Percentiles rank a stretch among this genome's conserved stretches.
phyloP scores from a whole-genome alignment of 2,329 filamentous ascomycete species.

The Hypoxylon sp. region DNA sequence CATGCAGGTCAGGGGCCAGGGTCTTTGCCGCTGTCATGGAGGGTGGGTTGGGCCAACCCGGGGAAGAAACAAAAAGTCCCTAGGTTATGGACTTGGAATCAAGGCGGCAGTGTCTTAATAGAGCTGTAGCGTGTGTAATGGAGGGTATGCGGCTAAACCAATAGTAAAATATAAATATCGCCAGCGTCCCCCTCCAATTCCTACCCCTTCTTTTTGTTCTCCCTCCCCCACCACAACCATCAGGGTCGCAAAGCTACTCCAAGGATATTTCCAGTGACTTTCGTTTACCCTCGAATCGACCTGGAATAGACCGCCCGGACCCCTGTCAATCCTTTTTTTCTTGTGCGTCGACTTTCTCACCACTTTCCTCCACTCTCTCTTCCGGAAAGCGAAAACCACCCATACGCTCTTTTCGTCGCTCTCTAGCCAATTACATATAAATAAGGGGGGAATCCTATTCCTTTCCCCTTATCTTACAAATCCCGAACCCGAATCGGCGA shows the following conservation, averaged over 20 bases:
- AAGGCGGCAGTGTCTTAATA: conserved; percentile 25
- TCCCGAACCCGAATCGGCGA: conserved; percentile 46
- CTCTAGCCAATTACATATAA: conserved; percentile 56
- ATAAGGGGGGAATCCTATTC: conserved; percentile 46
- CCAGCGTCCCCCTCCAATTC: conserved; percentile 53
- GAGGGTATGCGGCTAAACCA: conserved; percentile 42
- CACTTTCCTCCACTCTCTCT: conserved; percentile 54
- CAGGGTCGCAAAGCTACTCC: conserved; percentile 71
- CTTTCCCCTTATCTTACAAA: conserved; percentile 50
- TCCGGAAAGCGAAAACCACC: conserved; percentile 45
- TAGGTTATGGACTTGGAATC: not conserved
- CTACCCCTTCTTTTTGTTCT: conserved; percentile 62
- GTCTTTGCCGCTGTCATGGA: conserved; percentile 36
- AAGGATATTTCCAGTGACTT: conserved; percentile 67
- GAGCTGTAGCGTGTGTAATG: conserved; percentile 11
- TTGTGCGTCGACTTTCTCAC: conserved; percentile 61
- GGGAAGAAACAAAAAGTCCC: conserved; percentile 16
- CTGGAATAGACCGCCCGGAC: conserved; percentile 64
- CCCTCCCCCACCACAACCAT: conserved; percentile 68
- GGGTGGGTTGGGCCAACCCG: conserved; percentile 30
- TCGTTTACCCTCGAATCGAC: conserved; percentile 58
- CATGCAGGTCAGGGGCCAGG: conserved; percentile 31
- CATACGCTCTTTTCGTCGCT: conserved; percentile 68
- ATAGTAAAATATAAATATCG: conserved; percentile 58
- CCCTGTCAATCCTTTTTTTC: conserved; percentile 62